Percentiles rank a stretch among this genome's conserved stretches.
phyloP scores from a whole-genome alignment of 441 rosid species.

The Arabidopsis lyrata region DNA sequence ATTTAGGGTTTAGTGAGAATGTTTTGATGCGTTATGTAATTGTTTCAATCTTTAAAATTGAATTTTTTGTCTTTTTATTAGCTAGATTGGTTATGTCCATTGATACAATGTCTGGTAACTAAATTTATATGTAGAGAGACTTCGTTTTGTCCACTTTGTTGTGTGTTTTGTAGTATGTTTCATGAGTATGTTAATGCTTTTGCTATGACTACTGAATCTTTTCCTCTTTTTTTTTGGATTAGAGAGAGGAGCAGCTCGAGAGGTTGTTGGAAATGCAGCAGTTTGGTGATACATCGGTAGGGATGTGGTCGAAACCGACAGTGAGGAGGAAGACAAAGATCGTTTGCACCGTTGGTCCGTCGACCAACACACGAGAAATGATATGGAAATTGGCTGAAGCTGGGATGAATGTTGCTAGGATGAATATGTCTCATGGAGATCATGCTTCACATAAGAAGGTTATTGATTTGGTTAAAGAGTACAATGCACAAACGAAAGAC shows the following conservation, averaged over 20 bases:
- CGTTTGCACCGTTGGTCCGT: slow-evolving; percentile 95
- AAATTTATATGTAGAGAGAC: too few species aligned
- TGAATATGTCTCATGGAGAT: slow-evolving; percentile 99
- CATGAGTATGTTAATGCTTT: too few species aligned
- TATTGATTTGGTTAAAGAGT: slow-evolving; percentile 93
- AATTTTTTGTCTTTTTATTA: background rate
- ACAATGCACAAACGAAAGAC: slow-evolving; percentile 89
- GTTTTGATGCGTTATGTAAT: background rate
- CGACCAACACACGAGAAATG: slow-evolving; percentile 83
- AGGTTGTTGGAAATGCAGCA: slow-evolving; percentile 61
- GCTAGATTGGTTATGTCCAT: background rate
- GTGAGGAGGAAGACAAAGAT: slow-evolving; percentile 93
- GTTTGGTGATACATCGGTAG: slow-evolving; percentile 65
- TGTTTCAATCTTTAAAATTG: slow-evolving; percentile 3
- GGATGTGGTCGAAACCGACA: slow-evolving; percentile 81
- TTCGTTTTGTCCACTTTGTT: too few species aligned
- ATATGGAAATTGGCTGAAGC: slow-evolving; percentile 91
- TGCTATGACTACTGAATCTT: background rate
- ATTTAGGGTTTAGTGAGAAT: background rate
- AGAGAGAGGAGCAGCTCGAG: slow-evolving; percentile 63
- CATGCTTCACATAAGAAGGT: slow-evolving; percentile 95
- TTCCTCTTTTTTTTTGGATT: slow-evolving; percentile 12
- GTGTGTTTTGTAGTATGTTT: too few species aligned
- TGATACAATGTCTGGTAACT: background rate
- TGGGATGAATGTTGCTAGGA: slow-evolving; percentile 95